phyloP scores from a whole-genome alignment of 1,284 basidiomycete species.

The Bothia castanella region DNA sequence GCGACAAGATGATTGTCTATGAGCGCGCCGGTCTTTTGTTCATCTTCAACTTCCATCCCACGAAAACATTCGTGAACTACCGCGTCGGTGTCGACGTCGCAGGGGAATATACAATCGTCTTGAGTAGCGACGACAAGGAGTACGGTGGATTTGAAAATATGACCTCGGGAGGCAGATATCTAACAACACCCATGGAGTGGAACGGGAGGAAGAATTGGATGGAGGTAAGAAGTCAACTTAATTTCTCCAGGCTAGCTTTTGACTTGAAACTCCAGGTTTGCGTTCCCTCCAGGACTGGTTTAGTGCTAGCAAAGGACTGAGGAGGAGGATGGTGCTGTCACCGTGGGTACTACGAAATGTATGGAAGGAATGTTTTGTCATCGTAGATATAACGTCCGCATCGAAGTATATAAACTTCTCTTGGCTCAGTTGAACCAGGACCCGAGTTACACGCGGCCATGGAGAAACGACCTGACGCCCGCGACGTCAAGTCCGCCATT shows the following conservation, averaged over 20 bases:
- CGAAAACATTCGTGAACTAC: slow-evolving; percentile 87
- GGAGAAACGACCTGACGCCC: slow-evolving; percentile 11
- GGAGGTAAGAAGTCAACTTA: slow-evolving; percentile 52
- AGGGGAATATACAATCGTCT: slow-evolving; percentile 82
- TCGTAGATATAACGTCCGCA: no score
- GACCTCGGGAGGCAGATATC: slow-evolving; percentile 60
- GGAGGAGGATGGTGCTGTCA: not conserved
- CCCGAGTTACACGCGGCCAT: not conserved
- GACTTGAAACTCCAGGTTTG: slow-evolving; percentile 60
- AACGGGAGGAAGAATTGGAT: slow-evolving; percentile 86
- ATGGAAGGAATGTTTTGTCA: no score
- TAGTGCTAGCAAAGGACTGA: slow-evolving; percentile 59
- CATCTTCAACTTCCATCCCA: slow-evolving; percentile 95
- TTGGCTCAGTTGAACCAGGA: no score
- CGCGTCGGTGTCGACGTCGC: slow-evolving; percentile 83
- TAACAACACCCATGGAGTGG: slow-evolving; percentile 89
- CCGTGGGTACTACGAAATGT: no score
- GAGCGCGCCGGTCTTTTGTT: slow-evolving; percentile 92
- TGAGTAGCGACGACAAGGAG: slow-evolving; percentile 81
- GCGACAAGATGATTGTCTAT: slow-evolving; percentile 89
- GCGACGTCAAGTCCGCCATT: slow-evolving; percentile 4
- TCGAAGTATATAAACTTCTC: no score
- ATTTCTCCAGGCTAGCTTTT: not conserved
- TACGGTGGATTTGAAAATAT: slow-evolving; percentile 91
- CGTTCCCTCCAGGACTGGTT: slow-evolving; percentile 68